These are phyloP conservation scores for Blastobotrys apis DNA, from an alignment of 1,139 yeast genomes.

Conservation along the genomic window DNA sequence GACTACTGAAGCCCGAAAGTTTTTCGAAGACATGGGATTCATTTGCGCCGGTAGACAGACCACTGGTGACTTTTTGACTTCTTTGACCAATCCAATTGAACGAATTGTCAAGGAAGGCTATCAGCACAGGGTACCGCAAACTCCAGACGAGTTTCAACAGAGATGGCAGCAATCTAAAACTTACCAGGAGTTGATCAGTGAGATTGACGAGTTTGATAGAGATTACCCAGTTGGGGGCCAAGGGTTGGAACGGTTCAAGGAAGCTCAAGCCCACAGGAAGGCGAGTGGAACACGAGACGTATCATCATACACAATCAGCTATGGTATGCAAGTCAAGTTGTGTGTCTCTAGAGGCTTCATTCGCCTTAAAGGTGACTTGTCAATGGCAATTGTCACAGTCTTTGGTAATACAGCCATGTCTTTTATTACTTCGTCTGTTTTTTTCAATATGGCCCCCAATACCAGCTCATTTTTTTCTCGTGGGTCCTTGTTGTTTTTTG, in stretches of 20 bases:
- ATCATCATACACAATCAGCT: slow-evolving; percentile 66
- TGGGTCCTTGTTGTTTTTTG: slow-evolving; percentile 71
- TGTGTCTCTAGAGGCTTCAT: slow-evolving; percentile 58
- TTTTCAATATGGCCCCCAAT: slow-evolving; percentile 50
- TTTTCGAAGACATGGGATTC: slow-evolving; percentile 64
- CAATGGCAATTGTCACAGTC: slow-evolving; percentile 56
- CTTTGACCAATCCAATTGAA: slow-evolving; percentile 71
- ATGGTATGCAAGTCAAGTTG: slow-evolving; percentile 58
- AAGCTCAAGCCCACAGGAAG: slow-evolving; percentile 51
- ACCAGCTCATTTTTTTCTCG: slow-evolving; percentile 61
- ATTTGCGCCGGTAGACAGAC: slow-evolving; percentile 72
- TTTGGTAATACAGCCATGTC: slow-evolving; percentile 66
- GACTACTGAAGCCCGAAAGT: slow-evolving; percentile 52
- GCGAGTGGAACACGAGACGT: slow-evolving; percentile 48
- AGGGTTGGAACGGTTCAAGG: slow-evolving; percentile 37
- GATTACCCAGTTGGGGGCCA: slow-evolving; percentile 27
- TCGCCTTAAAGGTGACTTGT: slow-evolving; percentile 62
- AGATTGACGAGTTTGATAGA: slow-evolving; percentile 40
- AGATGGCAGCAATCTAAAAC: slow-evolving; percentile 62
- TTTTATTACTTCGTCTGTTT: slow-evolving; percentile 67
- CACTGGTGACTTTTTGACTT: slow-evolving; percentile 79
- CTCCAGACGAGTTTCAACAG: slow-evolving; percentile 62
- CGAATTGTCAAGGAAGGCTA: slow-evolving; percentile 52
- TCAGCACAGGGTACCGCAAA: slow-evolving; percentile 61
- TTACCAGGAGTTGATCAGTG: slow-evolving; percentile 37